phyloP scores from a whole-genome alignment of 75 land plant genomes.

The Adiantum capillusveneris region DNA sequence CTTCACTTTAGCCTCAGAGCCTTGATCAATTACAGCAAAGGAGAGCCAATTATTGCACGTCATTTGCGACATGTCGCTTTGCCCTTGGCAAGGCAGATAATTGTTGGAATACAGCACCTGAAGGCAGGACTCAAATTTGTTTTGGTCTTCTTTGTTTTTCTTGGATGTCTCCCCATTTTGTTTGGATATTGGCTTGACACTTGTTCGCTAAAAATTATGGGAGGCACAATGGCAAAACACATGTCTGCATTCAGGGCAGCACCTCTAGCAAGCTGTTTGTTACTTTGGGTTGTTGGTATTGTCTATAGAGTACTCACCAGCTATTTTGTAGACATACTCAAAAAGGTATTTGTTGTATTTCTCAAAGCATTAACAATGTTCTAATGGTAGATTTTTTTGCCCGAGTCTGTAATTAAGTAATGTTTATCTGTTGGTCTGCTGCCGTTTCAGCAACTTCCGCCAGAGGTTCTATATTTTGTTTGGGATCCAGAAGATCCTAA shows the following conservation, averaged over 20 bases:
- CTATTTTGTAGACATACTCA: constrained; percentile 89
- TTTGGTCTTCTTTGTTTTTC: constrained; percentile 80
- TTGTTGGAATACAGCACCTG: constrained; percentile 69
- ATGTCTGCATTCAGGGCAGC: constrained; percentile 75
- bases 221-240: constrained; percentile 51
- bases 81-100: constrained; percentile 56
- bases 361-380: too few relatives aligned
- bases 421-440: background rate
- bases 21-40: constrained; percentile 36
- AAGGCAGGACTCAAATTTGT: constrained; percentile 93
- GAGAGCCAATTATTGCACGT: constrained; percentile 61
- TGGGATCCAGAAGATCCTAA: constrained; percentile 98
- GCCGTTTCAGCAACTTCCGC: constrained; percentile 56
- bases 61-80: constrained; percentile 73
- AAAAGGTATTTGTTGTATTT: constrained; percentile 59
- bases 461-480: constrained; percentile 88
- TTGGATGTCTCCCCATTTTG: constrained; percentile 88
- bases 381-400: background rate
- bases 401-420: background rate
- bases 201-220: constrained; percentile 84
- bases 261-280: constrained; percentile 72
- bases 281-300: constrained; percentile 97
- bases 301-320: constrained; percentile 94
- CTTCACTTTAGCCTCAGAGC: constrained; percentile 50
- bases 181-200: constrained; percentile 99